Percentiles rank a stretch among this genome's conserved stretches.
Evolutionary conservation across 306 rosid genomes (phyloP).

Genomic region (Albizia julibrissin): DNA sequence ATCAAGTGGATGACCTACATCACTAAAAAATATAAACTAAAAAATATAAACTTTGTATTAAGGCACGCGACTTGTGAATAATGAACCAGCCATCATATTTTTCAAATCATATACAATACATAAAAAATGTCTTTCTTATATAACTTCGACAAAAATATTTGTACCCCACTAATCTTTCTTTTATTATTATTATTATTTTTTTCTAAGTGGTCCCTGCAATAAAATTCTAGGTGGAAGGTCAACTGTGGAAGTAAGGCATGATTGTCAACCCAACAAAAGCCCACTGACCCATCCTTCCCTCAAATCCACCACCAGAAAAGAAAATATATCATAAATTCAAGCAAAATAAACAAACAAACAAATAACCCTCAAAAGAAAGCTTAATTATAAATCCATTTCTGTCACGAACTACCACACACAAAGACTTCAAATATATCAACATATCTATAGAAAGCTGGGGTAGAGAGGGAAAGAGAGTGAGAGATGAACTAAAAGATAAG

Average conservation of each 20-base stretch:
- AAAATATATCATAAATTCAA: not conserved
- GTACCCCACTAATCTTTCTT: not conserved
- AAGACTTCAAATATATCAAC: not conserved
- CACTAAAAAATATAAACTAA: not conserved
- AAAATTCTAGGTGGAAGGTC: conserved; percentile 46
- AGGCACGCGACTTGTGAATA: not conserved
- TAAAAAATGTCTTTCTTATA: not conserved
- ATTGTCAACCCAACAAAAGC: conserved; percentile 45
- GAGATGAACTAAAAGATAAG: conserved; percentile 27
- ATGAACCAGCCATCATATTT: not conserved
- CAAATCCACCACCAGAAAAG: conserved; percentile 45
- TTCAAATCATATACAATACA: not conserved
- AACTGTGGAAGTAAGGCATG: conserved; percentile 27
- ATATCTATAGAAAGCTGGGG: conserved; percentile 8
- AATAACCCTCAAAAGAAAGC: conserved; percentile 19
- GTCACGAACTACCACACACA: conserved; percentile 36
- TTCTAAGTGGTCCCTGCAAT: conserved; percentile 36
- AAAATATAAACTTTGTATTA: not conserved
- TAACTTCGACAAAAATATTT: not conserved
- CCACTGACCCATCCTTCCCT: conserved; percentile 37
- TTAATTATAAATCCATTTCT: conserved; percentile 19
- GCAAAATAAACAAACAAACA: not conserved
- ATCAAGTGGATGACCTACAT: conserved; percentile 19
- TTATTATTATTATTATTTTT: not conserved
- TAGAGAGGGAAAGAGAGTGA: not conserved